A percentile compares a stretch with the other conserved stretches of the same genome.
These are phyloP conservation scores for Sugiyamaella qingdaonensis DNA, from an alignment of 805 yeast genomes.

Conservation along the genomic window DNA sequence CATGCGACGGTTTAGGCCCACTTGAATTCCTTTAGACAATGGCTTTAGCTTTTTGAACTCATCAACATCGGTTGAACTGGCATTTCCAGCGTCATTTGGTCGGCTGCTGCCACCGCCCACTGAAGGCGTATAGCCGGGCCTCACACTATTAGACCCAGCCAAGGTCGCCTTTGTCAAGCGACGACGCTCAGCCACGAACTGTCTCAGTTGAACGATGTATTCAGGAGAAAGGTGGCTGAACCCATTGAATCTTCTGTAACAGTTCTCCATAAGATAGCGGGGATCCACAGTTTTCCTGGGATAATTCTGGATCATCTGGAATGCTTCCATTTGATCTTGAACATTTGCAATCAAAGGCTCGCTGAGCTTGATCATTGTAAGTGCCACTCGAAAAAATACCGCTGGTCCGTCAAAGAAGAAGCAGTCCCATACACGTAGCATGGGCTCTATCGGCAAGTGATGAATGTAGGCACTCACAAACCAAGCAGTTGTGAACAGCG, in stretches of 20 bases:
- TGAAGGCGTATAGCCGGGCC: not conserved
- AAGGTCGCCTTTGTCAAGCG: constrained; percentile 3
- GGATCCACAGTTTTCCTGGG: constrained; percentile 58
- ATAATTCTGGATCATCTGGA: constrained; percentile 78
- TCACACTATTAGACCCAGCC: not conserved
- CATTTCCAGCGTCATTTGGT: not conserved
- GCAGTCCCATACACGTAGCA: constrained; percentile 91
- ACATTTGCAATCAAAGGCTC: constrained; percentile 55
- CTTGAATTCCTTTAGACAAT: constrained; percentile 3
- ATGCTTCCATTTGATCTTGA: constrained; percentile 55
- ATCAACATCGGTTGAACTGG: constrained; percentile 10
- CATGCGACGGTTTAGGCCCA: constrained; percentile 11
- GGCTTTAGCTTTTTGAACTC: constrained; percentile 15
- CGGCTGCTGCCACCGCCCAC: not conserved
- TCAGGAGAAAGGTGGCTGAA: constrained; percentile 76
- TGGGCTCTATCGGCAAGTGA: constrained; percentile 80
- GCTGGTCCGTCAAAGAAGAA: constrained; percentile 89
- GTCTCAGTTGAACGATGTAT: constrained; percentile 73
- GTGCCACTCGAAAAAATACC: constrained; percentile 73
- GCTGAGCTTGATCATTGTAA: constrained; percentile 72
- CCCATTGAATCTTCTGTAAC: constrained; percentile 24
- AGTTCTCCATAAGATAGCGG: constrained; percentile 20
- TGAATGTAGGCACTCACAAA: constrained; percentile 97
- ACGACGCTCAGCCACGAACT: constrained; percentile 58
- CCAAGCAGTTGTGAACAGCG: constrained; percentile 95